Conservation (phyloP, 768 basidiomycete genomes). For the Leucocoprinus leucothites region DNA sequence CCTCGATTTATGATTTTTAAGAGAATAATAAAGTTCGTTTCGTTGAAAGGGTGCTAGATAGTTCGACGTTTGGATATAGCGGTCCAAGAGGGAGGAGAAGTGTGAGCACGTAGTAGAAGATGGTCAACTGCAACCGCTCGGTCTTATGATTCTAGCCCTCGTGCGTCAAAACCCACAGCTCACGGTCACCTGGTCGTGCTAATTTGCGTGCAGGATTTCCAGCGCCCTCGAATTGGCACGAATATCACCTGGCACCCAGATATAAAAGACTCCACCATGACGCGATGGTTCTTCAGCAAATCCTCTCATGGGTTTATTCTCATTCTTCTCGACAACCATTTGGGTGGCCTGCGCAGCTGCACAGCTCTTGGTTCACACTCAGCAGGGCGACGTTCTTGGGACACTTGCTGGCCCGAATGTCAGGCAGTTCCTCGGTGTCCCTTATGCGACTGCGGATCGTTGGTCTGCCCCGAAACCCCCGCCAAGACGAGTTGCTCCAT, state of each 20-base stretch:
- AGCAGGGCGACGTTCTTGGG: constrained; percentile 30
- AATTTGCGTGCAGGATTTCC: not conserved
- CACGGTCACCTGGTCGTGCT: not conserved
- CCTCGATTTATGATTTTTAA: too few relatives aligned
- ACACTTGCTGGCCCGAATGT: constrained; percentile 23
- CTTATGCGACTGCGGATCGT: constrained; percentile 29
- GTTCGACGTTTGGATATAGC: too few relatives aligned
- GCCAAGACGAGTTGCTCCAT: constrained; percentile 14
- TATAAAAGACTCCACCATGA: not conserved
- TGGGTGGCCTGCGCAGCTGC: not conserved
- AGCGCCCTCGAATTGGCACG: not conserved
- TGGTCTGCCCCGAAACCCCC: constrained; percentile 29
- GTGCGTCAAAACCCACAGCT: not conserved
- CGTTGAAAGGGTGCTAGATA: too few relatives aligned
- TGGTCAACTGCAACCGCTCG: not conserved
- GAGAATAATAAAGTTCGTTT: too few relatives aligned
- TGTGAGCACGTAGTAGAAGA: too few relatives aligned
- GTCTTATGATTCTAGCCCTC: not conserved
- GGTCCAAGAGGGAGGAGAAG: too few relatives aligned
- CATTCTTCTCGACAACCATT: not conserved
- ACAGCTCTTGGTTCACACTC: constrained; percentile 23
- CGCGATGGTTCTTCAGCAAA: not conserved
- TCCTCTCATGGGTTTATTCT: not conserved
- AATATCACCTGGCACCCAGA: not conserved
- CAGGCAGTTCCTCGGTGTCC: constrained; percentile 33